Base-by-base conservation (phyloP, 306 rosid species). In the Prunus mira region DNA sequence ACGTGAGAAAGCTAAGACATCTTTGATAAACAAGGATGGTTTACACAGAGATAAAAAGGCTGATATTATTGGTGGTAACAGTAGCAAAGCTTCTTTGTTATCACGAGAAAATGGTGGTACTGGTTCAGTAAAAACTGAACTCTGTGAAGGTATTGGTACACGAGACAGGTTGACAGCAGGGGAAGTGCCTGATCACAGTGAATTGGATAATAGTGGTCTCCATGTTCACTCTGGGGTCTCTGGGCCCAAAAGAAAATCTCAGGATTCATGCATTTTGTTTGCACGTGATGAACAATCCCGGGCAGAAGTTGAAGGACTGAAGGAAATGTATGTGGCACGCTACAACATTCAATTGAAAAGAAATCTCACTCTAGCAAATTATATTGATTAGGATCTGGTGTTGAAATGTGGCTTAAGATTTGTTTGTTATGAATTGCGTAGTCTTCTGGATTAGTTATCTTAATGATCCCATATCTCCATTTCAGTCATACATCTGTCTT, bases 271-370 rank as follows among this genome's bases (percentile, higher is more conserved):
- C 80, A 76, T 89, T 78, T 87, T 91, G 86, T 87, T 87, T 72
- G 88, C 90, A 32, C 79, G 71, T 43, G 96, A 93, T 87, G 86
- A 56, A 72, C 89, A 82, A 60, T 91, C 98, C 54, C 87, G 18
- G 73, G 85, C 60, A 79, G 84, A 85, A 82, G 84, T 92, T 80
- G 87, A 87, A 83, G 86, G 88, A 74, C 74, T 92, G 73, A 96
- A 87, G 79, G 82, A 84, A 87, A 80, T 52, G 99, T 96, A 89
- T 66, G 97, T 74, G 76, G 62, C 61, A 63, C 68, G 30, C 38
- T 54, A 69, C 22, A 54, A 13, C 24, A 18, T 15, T 22, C 5
- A 10, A 38, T 24, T 24, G 66, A 72, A 34, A 22, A 57, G 24
- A 34, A 71, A 24, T 56, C 7, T 43, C 65, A 3, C 55, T 17